Conservation (phyloP, 23 red algal species). For the Cyanidioschyzon merolae region DNA sequence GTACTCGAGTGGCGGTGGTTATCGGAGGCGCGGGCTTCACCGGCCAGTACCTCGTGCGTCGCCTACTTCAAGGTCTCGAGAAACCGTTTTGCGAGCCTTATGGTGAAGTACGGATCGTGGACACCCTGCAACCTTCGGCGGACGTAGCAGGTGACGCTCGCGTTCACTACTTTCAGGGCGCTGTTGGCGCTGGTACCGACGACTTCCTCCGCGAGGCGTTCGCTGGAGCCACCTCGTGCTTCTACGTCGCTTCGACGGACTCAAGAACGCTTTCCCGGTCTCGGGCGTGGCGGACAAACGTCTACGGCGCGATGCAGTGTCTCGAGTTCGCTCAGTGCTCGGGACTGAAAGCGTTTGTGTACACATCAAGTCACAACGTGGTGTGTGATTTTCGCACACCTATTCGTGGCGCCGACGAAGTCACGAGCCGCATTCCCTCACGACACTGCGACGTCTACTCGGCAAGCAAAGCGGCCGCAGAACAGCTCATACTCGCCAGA, state of each 20-base stretch:
- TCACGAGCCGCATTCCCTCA: not conserved
- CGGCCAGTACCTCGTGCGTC: constrained; percentile 9
- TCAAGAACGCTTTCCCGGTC: not conserved
- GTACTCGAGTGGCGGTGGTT: not conserved
- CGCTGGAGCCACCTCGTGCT: not conserved
- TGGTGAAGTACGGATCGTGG: not conserved
- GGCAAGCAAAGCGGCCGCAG: constrained; percentile 1
- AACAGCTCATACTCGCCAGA: not conserved
- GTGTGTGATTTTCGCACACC: not conserved
- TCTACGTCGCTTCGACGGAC: constrained; percentile 10
- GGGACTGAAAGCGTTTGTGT: not conserved
- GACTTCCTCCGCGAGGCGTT: not conserved
- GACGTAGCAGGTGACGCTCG: not conserved
- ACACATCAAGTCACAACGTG: not conserved
- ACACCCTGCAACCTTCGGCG: not conserved
- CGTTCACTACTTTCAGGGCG: not conserved
- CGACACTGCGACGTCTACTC: constrained; percentile 12
- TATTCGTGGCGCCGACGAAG: constrained; percentile 1
- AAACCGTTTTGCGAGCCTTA: not conserved
- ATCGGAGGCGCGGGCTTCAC: not conserved
- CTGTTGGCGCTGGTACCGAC: not conserved
- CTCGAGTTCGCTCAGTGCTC: not conserved
- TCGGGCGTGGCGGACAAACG: not conserved
- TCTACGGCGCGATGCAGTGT: not conserved
- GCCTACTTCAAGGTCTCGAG: not conserved